Evolutionary conservation across 495 filamentous ascomycete species (phyloP).

Genomic region (Articulospora tetracladia): DNA sequence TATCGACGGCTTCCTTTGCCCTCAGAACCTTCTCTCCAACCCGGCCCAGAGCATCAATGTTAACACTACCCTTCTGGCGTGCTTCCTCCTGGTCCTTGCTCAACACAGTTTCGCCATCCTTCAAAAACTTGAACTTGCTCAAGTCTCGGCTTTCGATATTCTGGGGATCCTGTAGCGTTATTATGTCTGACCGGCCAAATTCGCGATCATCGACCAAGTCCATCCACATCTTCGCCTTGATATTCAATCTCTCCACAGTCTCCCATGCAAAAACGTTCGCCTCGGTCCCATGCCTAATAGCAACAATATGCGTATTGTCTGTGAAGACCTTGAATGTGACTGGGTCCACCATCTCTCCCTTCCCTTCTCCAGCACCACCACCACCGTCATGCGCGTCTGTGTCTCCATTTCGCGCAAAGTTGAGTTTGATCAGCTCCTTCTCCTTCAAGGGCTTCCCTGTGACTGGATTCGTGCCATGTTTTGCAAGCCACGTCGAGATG

Average conservation of each 20-base stretch:
- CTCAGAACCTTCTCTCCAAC: conserved; percentile 82
- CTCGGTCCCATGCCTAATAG: conserved; percentile 68
- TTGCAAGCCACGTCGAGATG: conserved; percentile 88
- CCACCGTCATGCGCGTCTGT: conserved; percentile 35
- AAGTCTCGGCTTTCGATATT: conserved; percentile 82
- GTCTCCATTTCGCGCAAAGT: conserved; percentile 88
- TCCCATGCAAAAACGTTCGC: conserved; percentile 97
- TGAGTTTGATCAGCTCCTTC: conserved; percentile 84
- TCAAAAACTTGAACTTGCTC: conserved; percentile 83
- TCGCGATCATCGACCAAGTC: conserved; percentile 87
- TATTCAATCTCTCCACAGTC: conserved; percentile 90
- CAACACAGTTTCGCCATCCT: conserved; percentile 71
- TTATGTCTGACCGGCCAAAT: conserved; percentile 88
- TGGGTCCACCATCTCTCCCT: conserved; percentile 88
- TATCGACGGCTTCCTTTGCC: conserved; percentile 86
- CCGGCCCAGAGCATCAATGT: conserved; percentile 70
- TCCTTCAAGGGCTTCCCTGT: conserved; percentile 72
- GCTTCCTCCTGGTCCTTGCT: conserved; percentile 59
- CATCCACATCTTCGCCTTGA: conserved; percentile 95
- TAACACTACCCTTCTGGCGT: conserved; percentile 62
- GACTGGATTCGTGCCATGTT: conserved; percentile 87
- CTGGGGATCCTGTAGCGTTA: conserved; percentile 94
- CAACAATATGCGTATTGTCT: conserved; percentile 96
- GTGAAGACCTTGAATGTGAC: conserved; percentile 97
- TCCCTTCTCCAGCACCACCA: conserved; percentile 26